phyloP scores from a whole-genome alignment of 345 rosid genomes.

The Firmiana major region DNA sequence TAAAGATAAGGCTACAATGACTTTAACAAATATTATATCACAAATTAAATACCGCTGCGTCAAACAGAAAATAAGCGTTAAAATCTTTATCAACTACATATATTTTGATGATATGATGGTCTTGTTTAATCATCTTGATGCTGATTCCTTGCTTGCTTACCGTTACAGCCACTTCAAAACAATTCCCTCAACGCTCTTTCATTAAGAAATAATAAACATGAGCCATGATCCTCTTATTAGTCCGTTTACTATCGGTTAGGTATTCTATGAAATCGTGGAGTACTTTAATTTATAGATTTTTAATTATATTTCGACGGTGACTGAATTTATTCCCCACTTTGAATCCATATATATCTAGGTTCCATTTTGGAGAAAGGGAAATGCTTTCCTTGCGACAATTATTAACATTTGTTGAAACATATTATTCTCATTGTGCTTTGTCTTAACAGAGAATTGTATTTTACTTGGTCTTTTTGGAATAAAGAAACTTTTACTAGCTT shows the following conservation, averaged over 20 bases:
- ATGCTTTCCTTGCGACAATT: slow-evolving; percentile 22
- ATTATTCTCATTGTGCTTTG: slow-evolving; percentile 13
- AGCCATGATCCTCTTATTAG: not conserved
- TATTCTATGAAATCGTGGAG: not conserved
- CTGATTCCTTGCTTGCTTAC: slow-evolving; percentile 1
- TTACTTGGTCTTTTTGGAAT: slow-evolving; percentile 11
- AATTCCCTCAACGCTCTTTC: not conserved
- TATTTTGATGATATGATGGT: too few species aligned
- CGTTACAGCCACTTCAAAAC: not conserved
- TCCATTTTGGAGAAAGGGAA: slow-evolving; percentile 13
- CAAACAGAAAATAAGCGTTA: too few species aligned
- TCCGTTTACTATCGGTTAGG: not conserved
- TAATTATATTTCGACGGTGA: not conserved
- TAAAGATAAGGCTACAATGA: too few species aligned
- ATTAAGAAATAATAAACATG: not conserved
- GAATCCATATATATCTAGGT: not conserved
- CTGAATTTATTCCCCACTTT: slow-evolving; percentile 21
- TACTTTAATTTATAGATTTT: too few species aligned
- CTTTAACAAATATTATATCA: too few species aligned
- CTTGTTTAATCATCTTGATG: not conserved
- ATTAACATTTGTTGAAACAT: not conserved
- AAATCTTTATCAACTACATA: too few species aligned
- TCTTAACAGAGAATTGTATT: slow-evolving; percentile 5
- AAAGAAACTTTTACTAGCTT: slow-evolving; percentile 9
- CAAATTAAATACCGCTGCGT: too few species aligned